Percentiles rank a stretch among this genome's conserved stretches.
Conservation (phyloP, 495 filamentous ascomycete genomes). For the Penicillium lagena region DNA sequence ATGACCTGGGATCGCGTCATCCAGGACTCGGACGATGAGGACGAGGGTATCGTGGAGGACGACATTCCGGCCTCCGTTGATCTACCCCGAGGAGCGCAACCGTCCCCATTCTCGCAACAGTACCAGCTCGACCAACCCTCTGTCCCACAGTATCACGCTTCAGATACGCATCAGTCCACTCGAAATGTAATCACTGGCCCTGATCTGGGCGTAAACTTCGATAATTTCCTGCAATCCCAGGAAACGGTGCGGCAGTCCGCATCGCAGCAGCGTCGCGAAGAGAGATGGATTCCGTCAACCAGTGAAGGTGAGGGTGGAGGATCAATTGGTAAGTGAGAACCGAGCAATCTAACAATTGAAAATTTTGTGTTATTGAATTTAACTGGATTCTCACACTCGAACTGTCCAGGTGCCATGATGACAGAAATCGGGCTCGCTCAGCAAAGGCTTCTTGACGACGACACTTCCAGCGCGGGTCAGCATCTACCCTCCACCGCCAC, state of each 20-base stretch:
- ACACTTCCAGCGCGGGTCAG: conserved; percentile 11
- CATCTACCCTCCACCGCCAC: conserved; percentile 12
- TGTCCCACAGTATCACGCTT: conserved; percentile 5
- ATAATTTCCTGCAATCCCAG: conserved; percentile 34
- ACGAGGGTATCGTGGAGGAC: conserved; percentile 29
- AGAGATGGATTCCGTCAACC: conserved; percentile 31
- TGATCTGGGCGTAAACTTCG: conserved; percentile 29
- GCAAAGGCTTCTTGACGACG: conserved; percentile 28
- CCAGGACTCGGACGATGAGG: conserved; percentile 47
- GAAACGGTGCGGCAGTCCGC: conserved; percentile 9
- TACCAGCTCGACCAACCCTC: conserved; percentile 11
- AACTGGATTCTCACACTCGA: background rate
- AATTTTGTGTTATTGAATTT: too few relatives aligned
- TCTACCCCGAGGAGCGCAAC: conserved; percentile 8
- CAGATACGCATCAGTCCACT: conserved; percentile 4
- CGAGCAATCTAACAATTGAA: too few relatives aligned
- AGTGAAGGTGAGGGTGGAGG: conserved; percentile 14
- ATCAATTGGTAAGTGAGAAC: conserved; percentile 27
- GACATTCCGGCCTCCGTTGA: conserved; percentile 15
- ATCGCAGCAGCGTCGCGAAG: conserved; percentile 34
- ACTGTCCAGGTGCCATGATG: conserved; percentile 28
- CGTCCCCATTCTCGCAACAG: conserved; percentile 1
- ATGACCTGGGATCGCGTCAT: conserved; percentile 38
- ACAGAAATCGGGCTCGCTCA: conserved; percentile 34
- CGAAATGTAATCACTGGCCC: conserved; percentile 4